Base-by-base conservation (phyloP, 1,284 basidiomycete species). In the Irpex lacteus region DNA sequence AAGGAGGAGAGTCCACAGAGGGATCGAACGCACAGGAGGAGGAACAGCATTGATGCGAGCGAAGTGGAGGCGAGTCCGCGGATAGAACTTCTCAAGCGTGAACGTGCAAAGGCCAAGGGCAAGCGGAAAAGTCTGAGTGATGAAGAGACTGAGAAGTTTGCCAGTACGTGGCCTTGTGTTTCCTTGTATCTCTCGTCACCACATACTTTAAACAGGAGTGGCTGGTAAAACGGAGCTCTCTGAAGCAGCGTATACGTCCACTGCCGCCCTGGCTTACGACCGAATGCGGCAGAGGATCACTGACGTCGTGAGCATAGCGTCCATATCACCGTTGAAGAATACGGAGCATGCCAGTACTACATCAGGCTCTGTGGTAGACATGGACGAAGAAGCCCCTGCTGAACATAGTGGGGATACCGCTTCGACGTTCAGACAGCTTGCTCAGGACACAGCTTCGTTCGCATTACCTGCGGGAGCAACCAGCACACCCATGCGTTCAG, bases 71-170 rank as follows among this genome's bases (percentile, higher is more conserved):
- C 80, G 13, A 86, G 79, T 56, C 85, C 87, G 2, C 70, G 81
- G 4, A 71, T 80, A 19, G 71, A 77, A 49, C 76, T 77, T 65
- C 74, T 82, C 44, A 71, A 77, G 38, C 76, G 78, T 69, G 79
- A 82, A 63, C 76, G 81, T 61, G 74, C 74, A n/a, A 78, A 75
- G 65, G 76, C 76, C 68, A 85, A 81, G 73, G 81, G 80, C 7
- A 85, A 86, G 67, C 77, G 82, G 62, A 81, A 77, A 68, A 89
- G 86, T 70, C 66, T 87, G 68, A 90, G 88, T 68, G 90, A 91
- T 65, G 89, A 90, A 68, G 90, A 90, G 70, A 72, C 77, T 9
- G 88, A 88, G 54, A 82, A 80, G 65, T 70, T 74, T 49, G 74
- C 80, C 49, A 80, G 88, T 91, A 73, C 70, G 87, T 73, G 47